Conservation (phyloP, 2,329 filamentous ascomycete genomes). For the Penicillium sp. region DNA sequence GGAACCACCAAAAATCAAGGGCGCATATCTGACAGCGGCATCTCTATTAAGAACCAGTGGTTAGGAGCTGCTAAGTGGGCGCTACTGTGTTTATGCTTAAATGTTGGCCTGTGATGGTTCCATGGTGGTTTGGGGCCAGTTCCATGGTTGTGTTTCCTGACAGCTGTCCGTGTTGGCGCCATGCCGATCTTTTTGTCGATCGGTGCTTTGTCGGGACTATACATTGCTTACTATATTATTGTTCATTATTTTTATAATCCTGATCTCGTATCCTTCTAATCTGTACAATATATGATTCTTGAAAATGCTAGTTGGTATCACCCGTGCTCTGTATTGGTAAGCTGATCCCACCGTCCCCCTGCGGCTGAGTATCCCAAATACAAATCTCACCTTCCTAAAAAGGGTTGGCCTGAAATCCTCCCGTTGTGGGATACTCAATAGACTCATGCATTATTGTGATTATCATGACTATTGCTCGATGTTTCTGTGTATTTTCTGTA, state of each 20-base stretch:
- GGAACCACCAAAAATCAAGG: background rate
- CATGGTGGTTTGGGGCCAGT: constrained; percentile 12
- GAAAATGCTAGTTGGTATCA: background rate
- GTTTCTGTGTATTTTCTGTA: background rate
- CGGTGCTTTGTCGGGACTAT: background rate
- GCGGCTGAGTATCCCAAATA: background rate
- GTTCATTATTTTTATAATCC: background rate
- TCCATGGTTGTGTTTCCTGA: constrained; percentile 19
- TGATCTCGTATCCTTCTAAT: background rate
- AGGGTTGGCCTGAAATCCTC: constrained; percentile 1
- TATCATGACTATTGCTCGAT: background rate
- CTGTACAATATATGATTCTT: background rate
- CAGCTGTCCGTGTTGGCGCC: constrained; percentile 5
- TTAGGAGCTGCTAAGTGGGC: constrained; percentile 8
- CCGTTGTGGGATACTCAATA: background rate
- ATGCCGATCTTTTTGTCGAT: constrained; percentile 18
- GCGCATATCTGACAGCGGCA: constrained; percentile 18
- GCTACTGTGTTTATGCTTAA: constrained; percentile 27
- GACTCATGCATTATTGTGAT: background rate
- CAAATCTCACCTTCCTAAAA: constrained; percentile 1
- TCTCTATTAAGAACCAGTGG: constrained; percentile 17
- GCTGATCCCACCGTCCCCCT: background rate
- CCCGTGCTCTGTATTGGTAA: background rate
- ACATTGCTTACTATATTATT: background rate
- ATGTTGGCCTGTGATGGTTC: constrained; percentile 8